These are phyloP conservation scores for Rhodotorula sp. DNA, from an alignment of 1,284 basidiomycete genomes.

Conservation along the genomic window DNA sequence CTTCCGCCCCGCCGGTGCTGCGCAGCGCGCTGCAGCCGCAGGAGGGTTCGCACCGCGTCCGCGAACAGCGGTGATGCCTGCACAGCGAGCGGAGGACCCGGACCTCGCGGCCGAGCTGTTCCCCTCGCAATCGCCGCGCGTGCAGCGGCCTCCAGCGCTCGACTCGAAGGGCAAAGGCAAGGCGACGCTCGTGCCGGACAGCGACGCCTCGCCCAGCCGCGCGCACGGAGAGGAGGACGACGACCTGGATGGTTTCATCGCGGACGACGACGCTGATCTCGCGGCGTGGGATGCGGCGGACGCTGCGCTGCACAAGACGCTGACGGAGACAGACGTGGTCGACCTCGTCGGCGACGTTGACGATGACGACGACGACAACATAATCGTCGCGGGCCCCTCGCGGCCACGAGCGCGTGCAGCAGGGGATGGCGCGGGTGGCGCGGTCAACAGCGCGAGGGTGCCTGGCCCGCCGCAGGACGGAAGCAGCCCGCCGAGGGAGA, in stretches of 20 bases:
- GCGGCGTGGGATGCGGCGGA: neutral
- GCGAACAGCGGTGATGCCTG: neutral
- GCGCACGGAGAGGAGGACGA: neutral
- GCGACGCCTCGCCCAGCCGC: neutral
- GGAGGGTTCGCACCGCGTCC: neutral
- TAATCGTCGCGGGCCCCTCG: constrained; percentile 3
- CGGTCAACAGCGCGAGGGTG: constrained; percentile 7
- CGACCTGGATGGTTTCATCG: neutral
- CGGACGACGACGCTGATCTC: neutral
- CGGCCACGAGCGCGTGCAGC: neutral
- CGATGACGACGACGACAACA: constrained; percentile 22
- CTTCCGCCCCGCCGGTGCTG: constrained; percentile 4
- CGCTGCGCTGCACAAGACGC: constrained; percentile 6
- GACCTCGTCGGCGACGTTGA: neutral
- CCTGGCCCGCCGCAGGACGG: constrained; percentile 30
- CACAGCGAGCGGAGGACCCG: neutral
- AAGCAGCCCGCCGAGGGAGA: constrained; percentile 20
- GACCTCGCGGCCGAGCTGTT: neutral
- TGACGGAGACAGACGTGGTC: constrained; percentile 1
- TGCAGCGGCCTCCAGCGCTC: neutral
- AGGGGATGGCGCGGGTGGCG: constrained; percentile 9
- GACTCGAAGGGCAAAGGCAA: constrained; percentile 1
- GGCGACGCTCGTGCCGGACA: neutral
- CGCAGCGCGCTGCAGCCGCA: no score
- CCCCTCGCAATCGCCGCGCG: constrained; percentile 1